Base-by-base conservation (phyloP, 2,329 filamentous ascomycete species). In the Fusarium sp. region DNA sequence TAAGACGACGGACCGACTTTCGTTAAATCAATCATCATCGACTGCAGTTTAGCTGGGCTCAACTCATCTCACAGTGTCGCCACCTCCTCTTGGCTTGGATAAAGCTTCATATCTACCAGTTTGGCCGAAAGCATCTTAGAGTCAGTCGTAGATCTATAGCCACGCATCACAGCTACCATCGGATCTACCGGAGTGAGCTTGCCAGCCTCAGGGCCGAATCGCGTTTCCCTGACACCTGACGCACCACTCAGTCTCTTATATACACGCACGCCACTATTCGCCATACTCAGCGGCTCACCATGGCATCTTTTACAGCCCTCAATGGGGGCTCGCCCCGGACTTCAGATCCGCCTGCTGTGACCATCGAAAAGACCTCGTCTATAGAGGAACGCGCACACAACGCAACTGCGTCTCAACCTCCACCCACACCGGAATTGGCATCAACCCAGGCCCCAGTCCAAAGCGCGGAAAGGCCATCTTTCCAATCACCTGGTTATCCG, bases 251-350 rank as follows among this genome's bases (percentile, higher is more conserved):
- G 45, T 40, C 56, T 23, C 32, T 51, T 37, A 21, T 50, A 27
- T 62, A 11, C 34, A 37, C 42, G 28, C 40, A 59, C 27, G 48
- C 21, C 60, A 30, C 28, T 30, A 25, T 34, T 55, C 55, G 48
- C 50, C 45, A 21, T 30, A n/a, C 23, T n/a, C 42, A 40, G 40
- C 47, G 41, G 32, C 51, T 23, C 54, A 69, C 72, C 71, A 87
- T 87, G 85, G 81, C 85, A 41, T 77, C 82, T n/a, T 86, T 86
- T 64, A 85, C 81, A 30, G 83, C 84, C 69, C 81, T 87, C n/a
- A 86, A 86, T 66, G 83, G 84, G 69, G 81, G 78, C 72, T 85
- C 83, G 64, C 84, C 82, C 47, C 85, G 82, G 70, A 75, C 77
- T 27, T 73, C 79, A 45, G 82, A 82, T 61, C 74, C 76, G 25